Percentiles rank a stretch among this genome's conserved stretches.
Evolutionary conservation across 2,329 filamentous ascomycete species (phyloP).

Genomic region (Microsporum canis): DNA sequence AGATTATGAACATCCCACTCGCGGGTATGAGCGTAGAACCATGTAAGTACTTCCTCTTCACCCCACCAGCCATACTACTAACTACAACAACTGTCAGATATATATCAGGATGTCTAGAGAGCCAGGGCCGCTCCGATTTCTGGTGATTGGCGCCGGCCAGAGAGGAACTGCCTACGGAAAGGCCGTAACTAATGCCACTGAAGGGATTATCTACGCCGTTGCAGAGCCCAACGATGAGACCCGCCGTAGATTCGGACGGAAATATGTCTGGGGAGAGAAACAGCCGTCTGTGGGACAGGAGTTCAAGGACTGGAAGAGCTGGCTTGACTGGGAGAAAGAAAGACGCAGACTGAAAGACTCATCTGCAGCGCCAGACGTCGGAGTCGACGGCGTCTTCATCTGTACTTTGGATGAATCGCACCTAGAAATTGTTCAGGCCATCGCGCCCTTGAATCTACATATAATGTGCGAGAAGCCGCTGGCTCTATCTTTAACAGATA

Average conservation of each 20-base stretch:
- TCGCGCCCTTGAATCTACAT: conserved; percentile 60
- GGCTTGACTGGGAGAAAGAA: conserved; percentile 57
- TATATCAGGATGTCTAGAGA: not conserved
- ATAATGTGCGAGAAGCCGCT: conserved; percentile 95
- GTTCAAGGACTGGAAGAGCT: conserved; percentile 64
- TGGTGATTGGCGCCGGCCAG: conserved; percentile 74
- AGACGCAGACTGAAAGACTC: conserved; percentile 45
- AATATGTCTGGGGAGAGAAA: conserved; percentile 57
- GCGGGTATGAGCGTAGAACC: not conserved
- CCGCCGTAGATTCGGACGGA: conserved; percentile 55
- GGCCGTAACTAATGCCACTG: conserved; percentile 52
- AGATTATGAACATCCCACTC: too few species aligned
- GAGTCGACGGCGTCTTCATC: conserved; percentile 56
- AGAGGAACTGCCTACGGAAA: conserved; percentile 64
- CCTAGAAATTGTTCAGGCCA: conserved; percentile 62
- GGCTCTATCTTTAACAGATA: conserved; percentile 66
- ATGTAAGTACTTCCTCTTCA: not conserved
- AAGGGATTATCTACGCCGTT: conserved; percentile 61
- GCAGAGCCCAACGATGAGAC: conserved; percentile 74
- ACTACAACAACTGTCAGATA: not conserved
- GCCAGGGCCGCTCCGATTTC: conserved; percentile 45
- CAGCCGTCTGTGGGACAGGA: conserved; percentile 49
- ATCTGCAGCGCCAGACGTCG: conserved; percentile 27
- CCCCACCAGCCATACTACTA: not conserved
- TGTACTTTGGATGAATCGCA: conserved; percentile 84